Evolutionary conservation across 164 flowering plant genomes (phyloP).

Genomic region (Annona squamosa): DNA sequence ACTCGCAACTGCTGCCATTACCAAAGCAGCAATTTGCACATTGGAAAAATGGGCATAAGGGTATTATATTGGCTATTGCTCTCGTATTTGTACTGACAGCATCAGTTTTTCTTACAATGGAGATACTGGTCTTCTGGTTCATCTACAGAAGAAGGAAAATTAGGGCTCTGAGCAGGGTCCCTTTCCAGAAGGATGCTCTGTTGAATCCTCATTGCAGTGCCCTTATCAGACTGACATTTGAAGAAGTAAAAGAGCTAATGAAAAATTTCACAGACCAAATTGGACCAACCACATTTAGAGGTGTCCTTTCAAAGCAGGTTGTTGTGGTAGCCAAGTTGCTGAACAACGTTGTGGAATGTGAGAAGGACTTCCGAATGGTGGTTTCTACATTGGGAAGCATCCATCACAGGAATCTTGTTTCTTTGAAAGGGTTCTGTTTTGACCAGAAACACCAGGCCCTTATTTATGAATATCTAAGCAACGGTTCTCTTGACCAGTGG

Average conservation of each 20-base stretch:
- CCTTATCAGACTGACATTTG: conserved; percentile 35
- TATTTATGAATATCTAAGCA: conserved; percentile 35
- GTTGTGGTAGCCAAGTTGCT: conserved; percentile 34
- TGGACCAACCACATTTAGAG: conserved; percentile 37
- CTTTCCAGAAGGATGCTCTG: conserved; percentile 37
- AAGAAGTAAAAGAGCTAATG: conserved; percentile 41
- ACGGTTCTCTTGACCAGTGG: conserved; percentile 43
- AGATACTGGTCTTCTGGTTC: conserved; percentile 29
- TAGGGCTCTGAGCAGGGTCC: conserved; percentile 27
- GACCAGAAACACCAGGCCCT: conserved; percentile 32
- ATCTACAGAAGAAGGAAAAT: conserved; percentile 24
- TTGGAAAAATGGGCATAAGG: conserved; percentile 7
- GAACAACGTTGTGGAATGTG: conserved; percentile 23
- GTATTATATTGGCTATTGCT: conserved; percentile 23
- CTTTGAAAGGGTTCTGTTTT: conserved; percentile 46
- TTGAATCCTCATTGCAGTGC: conserved; percentile 39
- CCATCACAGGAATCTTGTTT: conserved; percentile 46
- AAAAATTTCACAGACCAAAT: conserved; percentile 29
- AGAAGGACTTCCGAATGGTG: conserved; percentile 37
- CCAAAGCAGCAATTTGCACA: conserved; percentile 8
- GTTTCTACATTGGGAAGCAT: conserved; percentile 41
- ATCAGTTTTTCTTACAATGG: conserved; percentile 19
- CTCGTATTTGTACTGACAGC: conserved; percentile 30
- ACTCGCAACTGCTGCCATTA: conserved; percentile 5
- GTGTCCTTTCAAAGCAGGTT: conserved; percentile 30